phyloP scores from a whole-genome alignment of 768 basidiomycete species.

The Exidia glandulosa region DNA sequence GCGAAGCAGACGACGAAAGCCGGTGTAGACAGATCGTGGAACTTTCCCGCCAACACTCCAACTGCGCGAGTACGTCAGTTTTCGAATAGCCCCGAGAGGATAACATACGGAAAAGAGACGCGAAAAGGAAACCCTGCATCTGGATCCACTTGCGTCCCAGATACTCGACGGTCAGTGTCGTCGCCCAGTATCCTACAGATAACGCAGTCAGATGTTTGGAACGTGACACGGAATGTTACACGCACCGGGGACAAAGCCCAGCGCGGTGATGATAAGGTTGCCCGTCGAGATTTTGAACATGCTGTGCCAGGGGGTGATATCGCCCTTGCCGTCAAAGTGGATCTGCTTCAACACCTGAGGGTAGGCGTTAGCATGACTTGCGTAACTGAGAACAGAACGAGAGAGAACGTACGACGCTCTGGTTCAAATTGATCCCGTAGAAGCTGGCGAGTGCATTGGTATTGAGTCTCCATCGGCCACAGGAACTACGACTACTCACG shows the following conservation, averaged over 20 bases:
- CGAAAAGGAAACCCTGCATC: conserved; percentile 35
- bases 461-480: too few species aligned
- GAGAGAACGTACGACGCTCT: conserved; percentile 21
- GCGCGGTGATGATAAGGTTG: conserved; percentile 58
- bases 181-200: conserved; percentile 50
- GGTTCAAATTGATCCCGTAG: conserved; percentile 68
- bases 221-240: neutral
- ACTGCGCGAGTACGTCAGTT: conserved; percentile 39
- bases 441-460: too few species aligned
- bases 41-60: conserved; percentile 25
- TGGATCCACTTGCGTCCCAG: conserved; percentile 36
- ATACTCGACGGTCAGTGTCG: conserved; percentile 58
- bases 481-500: conserved; percentile 37
- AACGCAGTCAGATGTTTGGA: too few species aligned
- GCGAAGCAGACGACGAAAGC: conserved; percentile 28
- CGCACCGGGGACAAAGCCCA: conserved; percentile 69
- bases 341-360: conserved; percentile 59
- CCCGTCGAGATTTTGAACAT: conserved; percentile 60
- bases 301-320: conserved; percentile 48
- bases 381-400: too few species aligned
- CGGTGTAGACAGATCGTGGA: neutral
- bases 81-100: neutral
- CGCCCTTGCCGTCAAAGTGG: conserved; percentile 44
- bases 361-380: too few species aligned
- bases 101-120: conserved; percentile 52